phyloP scores from a whole-genome alignment of 176 grass and related monocot genomes.

The Musa acuminata region DNA sequence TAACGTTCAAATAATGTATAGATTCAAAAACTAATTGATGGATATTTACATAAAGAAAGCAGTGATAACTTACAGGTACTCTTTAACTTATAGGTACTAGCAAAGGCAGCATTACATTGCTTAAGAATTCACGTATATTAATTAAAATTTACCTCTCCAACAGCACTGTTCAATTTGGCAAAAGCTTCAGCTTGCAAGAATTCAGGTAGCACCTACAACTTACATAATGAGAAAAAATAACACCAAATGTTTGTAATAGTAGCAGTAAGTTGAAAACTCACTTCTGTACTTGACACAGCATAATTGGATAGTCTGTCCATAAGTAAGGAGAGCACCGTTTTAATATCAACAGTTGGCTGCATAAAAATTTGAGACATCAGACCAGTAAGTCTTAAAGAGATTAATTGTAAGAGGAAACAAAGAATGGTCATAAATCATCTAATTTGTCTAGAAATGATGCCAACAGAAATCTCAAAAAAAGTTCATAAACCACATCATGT shows the following conservation, averaged over 20 bases:
- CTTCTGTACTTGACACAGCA: constrained; percentile 74
- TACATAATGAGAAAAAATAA: constrained; percentile 37
- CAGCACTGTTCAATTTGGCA: constrained; percentile 15
- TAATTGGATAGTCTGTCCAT: constrained; percentile 98
- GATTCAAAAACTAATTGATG: not conserved
- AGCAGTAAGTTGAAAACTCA: constrained; percentile 28
- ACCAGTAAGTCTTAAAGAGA: no score
- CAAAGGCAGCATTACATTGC: not conserved
- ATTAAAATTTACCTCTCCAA: constrained; percentile 13
- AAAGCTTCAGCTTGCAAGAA: constrained; percentile 34
- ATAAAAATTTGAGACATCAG: constrained; percentile 8
- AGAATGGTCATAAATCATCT: no score
- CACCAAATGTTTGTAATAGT: not conserved
- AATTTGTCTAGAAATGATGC: no score
- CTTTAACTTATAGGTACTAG: not conserved
- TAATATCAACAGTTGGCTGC: constrained; percentile 96
- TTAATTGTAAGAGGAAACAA: no score
- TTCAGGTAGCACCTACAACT: constrained; percentile 82
- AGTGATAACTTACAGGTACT: not conserved
- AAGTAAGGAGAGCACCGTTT: constrained; percentile 84
- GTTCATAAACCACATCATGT: no score
- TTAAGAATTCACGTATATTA: not conserved
- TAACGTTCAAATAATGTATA: not conserved
- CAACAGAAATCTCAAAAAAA: no score
- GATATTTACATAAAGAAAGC: not conserved